Evolutionary conservation across 768 basidiomycete genomes (phyloP), one percentile per base, ranked within the genome.

Genomic region (Kondoa subrosea): DNA sequence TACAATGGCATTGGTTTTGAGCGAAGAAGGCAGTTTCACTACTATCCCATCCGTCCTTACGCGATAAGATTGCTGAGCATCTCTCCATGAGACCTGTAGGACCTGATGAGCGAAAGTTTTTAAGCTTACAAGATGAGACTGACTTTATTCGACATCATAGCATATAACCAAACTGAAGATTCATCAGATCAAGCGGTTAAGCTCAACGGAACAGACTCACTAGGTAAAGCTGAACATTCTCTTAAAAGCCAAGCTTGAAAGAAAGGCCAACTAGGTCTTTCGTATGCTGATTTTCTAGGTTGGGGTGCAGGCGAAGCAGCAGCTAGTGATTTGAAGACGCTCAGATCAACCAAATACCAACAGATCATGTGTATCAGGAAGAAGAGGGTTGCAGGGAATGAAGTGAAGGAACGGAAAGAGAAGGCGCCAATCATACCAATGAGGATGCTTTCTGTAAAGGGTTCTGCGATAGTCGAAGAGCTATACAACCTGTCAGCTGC

Each of bases 371-470:
- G 61, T 77, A 82, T 40, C 81, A 80, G 32, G 86, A 80, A 70
- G 72, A 87, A 84, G 58, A 76, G 62, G 34, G 66, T 27, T 2
- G 66, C 29, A 1, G 74, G 75, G 61, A 72, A 29, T 85, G 72
- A 74, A 84, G 84, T 26, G 84, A 70, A 82, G 81, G 83, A 33
- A 74, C 72, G 0, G 84, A 73, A 57, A 67, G 85, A 83, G 64
- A 81, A 77, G 30, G 83, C 81, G 26, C 83, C 84, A 67, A 92
- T 82, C 30, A 82, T 68, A 33, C 87, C 85, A 33, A 86, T 79
- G 30, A 90, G 77, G 56, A 95, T 76, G 57, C 84, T 85, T 78
- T 99, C 95, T 21, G 91, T 95, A 75, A 96, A 85, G 1, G 95
- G 95, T 76, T 99, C 95, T 25, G 88, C 72, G 65, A 96, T 66